Evolutionary conservation across 495 filamentous ascomycete species (phyloP), one percentile per base, ranked within the genome.

Genomic region (Penicillium cinerascens): DNA sequence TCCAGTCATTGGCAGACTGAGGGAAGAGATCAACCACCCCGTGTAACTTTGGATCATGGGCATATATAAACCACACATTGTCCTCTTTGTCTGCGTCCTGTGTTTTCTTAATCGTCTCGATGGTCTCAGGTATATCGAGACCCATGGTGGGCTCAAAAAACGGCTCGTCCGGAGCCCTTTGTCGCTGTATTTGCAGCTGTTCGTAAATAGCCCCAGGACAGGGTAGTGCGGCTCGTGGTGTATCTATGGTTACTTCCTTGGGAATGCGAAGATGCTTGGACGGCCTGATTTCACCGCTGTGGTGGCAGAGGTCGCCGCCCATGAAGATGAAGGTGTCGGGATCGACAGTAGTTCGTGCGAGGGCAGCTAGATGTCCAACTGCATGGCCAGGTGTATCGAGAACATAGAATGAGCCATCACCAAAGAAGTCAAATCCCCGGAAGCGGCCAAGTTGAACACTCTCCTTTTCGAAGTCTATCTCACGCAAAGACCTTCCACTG

Each of bases 271-370:
- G 21, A 25, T 51, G n/a, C 8, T 49, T 45, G 17, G 73, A 73
- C 0, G 81, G 82, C 6, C 82, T 65, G 7, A 85, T 63, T 49
- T 77, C 74, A 13, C 78, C 81, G 4, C 66, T 58, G 54, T 81
- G 76, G 18, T 84, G 81, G n/a, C 75, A 71, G 4, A 69, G 63
- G 52, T 84, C 81, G 15, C 77, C 82, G 15, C 75, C 78, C 66
- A 84, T 67, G 10, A 83, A 64, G 1, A 72, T 54, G 39, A 70
- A 72, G 4, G 63, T 60, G 20, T 58, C 55, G 3, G 59, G 52
- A 11, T 45, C 51, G 2, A 50, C 37, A 0, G 68, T 74, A 13
- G 70, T 72, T 13, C 71, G 65, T 16, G 67, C 69, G 3, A 78
- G 52, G 26, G 47, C 74, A 46, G 63, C 63, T 1, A 77, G 26